Conservation (phyloP, 495 filamentous ascomycete genomes). For the Amorphotheca resinae region DNA sequence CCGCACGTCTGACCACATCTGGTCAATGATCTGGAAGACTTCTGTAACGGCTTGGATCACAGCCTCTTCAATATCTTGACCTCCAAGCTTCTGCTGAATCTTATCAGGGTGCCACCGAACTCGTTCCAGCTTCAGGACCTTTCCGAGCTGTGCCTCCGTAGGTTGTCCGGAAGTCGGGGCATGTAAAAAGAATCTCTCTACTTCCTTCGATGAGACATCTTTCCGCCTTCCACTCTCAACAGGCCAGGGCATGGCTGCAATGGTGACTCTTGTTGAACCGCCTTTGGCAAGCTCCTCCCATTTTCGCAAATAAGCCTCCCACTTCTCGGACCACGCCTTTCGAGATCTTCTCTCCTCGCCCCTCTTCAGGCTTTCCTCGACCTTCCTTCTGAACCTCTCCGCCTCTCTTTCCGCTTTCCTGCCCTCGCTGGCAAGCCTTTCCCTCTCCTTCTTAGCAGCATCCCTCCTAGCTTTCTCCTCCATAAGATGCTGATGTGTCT, state of each 20-base stretch:
- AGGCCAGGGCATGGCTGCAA: constrained; percentile 61
- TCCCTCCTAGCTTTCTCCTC: constrained; percentile 38
- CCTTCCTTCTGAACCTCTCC: constrained; percentile 26
- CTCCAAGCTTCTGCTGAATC: constrained; percentile 79
- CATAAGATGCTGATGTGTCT: constrained; percentile 53
- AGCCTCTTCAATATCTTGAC: constrained; percentile 46
- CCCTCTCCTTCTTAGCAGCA: constrained; percentile 28
- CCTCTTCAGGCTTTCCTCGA: constrained; percentile 23
- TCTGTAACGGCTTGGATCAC: constrained; percentile 72
- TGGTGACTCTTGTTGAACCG: constrained; percentile 20
- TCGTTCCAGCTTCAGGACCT: constrained; percentile 68
- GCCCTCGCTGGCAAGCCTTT: constrained; percentile 27
- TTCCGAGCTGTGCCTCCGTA: constrained; percentile 30
- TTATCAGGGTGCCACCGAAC: constrained; percentile 98
- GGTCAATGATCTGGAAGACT: constrained; percentile 85
- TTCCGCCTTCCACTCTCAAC: constrained; percentile 46
- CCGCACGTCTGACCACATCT: constrained; percentile 45
- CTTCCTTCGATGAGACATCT: constrained; percentile 49
- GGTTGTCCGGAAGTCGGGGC: constrained; percentile 27
- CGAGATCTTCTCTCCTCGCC: constrained; percentile 18
- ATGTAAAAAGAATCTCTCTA: constrained; percentile 51
- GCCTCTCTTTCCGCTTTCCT: constrained; percentile 38
- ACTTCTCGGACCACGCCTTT: constrained; percentile 28
- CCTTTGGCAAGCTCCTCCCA: constrained; percentile 48
- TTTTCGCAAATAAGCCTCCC: constrained; percentile 48